These are phyloP conservation scores for Blastocladiella emersonii DNA, from an alignment of 371 early-diverging fungal genomes.

Conservation along the genomic window DNA sequence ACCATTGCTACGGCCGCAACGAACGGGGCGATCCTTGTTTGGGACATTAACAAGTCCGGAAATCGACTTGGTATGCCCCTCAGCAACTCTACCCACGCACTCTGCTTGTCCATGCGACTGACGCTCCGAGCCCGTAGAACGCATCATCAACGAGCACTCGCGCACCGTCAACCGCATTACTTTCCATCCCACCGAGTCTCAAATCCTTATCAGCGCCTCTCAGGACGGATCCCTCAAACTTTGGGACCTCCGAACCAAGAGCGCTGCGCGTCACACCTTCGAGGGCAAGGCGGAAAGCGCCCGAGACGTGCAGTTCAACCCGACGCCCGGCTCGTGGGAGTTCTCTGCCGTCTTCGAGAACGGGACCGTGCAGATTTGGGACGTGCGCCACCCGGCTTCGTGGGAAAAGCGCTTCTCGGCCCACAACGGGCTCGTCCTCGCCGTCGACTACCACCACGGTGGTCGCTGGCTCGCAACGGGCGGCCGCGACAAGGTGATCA, in stretches of 20 bases:
- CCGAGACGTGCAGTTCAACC: slow-evolving; percentile 61
- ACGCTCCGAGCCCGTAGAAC: too few species aligned
- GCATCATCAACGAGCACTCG: slow-evolving; percentile 58
- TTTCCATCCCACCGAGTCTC: slow-evolving; percentile 55
- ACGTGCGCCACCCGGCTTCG: slow-evolving; percentile 48
- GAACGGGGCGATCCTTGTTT: slow-evolving; percentile 57
- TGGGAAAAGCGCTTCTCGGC: slow-evolving; percentile 57
- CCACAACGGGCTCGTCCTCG: slow-evolving; percentile 59
- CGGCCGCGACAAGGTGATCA: slow-evolving; percentile 68
- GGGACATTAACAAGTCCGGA: slow-evolving; percentile 42
- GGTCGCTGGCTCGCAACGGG: slow-evolving; percentile 66
- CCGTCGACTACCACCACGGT: slow-evolving; percentile 68
- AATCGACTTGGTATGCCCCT: too few species aligned
- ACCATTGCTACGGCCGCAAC: slow-evolving; percentile 64
- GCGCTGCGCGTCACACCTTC: slow-evolving; percentile 36
- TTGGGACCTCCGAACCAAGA: slow-evolving; percentile 63
- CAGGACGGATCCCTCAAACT: slow-evolving; percentile 67
- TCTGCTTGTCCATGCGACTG: background rate
- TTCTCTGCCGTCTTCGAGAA: slow-evolving; percentile 80
- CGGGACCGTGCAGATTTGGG: slow-evolving; percentile 77
- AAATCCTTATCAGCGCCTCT: slow-evolving; percentile 56
- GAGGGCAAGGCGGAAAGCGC: slow-evolving; percentile 70
- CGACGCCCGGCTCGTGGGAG: slow-evolving; percentile 41
- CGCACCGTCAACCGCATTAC: slow-evolving; percentile 66
- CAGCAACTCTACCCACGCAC: background rate